Evolutionary conservation across 164 flowering plant genomes (phyloP), one percentile per base, ranked within the genome.

Genomic region (Platanus orientalis): DNA sequence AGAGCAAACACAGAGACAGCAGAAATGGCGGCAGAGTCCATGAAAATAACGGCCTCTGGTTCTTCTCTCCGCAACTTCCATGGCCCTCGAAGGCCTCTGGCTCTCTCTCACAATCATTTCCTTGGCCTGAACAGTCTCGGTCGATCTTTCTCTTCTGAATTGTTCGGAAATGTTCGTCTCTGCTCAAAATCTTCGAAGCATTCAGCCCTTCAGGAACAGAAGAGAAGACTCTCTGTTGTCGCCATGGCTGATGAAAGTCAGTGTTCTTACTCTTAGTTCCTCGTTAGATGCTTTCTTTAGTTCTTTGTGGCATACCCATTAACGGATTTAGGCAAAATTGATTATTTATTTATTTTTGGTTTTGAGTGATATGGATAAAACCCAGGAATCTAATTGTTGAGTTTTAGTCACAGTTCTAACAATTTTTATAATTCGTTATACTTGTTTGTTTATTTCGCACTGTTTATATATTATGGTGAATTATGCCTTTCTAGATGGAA

Each of bases 231-330:
- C n/a, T n/a, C n/a, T 39, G 69, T 72, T 25, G 72, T 72, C n/a
- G 58, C 69, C 72, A 73, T 73, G 76, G 72, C 72, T 61, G 66
- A 12, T 21, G 91, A 79, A 54, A 84, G 86, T 83, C 28, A 61
- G 54, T 36, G 42, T 55, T 17, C 64, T 57, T 62, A 10, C 45
- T 20, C 28, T 40, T 14, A 16, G 1, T 6, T 6, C 29, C 16
- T 23, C n/a, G 0, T 28, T 13, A n/a, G n/a, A n/a, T n/a, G n/a
- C n/a, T 44, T 1, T n/a, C n/a, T n/a, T n/a, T n/a, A n/a, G 4
- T 5, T 29, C 7, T 44, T 59, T 29, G 21, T 16, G 45, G 27
- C 28, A 20, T 50, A 20, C 57, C 63, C 49, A 36, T 63, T 39
- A 13, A 40, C 40, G 11, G 36, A 53, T 50, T 57, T 50, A n/a